These are phyloP conservation scores for Dryas drummondii DNA, from an alignment of 306 rosid species.

Conservation along the genomic window DNA sequence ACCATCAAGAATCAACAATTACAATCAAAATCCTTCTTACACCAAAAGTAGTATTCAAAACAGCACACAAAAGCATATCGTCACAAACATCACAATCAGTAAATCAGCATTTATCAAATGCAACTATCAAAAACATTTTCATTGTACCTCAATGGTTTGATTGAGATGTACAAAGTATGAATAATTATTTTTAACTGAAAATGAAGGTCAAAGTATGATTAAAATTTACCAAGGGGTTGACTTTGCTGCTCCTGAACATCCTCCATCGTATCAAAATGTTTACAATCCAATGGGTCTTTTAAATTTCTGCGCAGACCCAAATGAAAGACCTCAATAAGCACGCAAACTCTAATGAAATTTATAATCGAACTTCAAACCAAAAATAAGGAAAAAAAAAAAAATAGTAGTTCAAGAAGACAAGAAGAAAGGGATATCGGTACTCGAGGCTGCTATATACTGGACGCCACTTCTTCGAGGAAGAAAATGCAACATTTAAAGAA, in stretches of 20 bases:
- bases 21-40: too few relatives aligned
- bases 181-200: not conserved
- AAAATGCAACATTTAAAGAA: not conserved
- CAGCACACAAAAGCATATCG: too few relatives aligned
- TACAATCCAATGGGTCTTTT: not conserved
- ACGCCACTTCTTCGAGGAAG: too few relatives aligned
- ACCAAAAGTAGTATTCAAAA: not conserved
- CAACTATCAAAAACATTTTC: too few relatives aligned
- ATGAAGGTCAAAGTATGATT: not conserved
- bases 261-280: slow-evolving; percentile 40
- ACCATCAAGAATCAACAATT: not conserved
- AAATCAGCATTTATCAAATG: too few relatives aligned
- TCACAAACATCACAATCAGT: not conserved
- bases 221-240: slow-evolving; percentile 21
- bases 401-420: too few relatives aligned
- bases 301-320: slow-evolving; percentile 18
- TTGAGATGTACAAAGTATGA: not conserved
- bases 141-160: not conserved
- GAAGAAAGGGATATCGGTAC: too few relatives aligned
- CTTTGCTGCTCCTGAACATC: slow-evolving; percentile 50
- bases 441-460: too few relatives aligned
- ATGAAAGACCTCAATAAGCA: not conserved
- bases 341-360: not conserved
- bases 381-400: not conserved
- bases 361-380: not conserved